Conservation (phyloP, 176 grass and related monocot genomes). For the Musa schizocarpa region DNA sequence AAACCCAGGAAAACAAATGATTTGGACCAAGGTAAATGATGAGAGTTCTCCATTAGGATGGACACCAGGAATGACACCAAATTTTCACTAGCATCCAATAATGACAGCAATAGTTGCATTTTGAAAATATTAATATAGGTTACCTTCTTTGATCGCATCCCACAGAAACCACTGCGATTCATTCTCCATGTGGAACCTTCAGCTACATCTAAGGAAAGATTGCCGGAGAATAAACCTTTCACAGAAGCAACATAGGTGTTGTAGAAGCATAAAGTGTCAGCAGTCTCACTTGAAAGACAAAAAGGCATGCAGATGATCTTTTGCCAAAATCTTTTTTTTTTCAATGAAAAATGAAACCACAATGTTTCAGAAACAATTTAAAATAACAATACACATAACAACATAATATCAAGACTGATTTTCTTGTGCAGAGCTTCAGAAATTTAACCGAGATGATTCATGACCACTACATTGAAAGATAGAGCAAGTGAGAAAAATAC, state of each 20-base stretch:
- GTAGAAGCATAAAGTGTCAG: neutral
- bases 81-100: too few relatives aligned
- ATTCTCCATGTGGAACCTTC: constrained; percentile 74
- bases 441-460: neutral
- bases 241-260: constrained; percentile 14
- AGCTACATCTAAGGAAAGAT: constrained; percentile 71
- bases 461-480: too few relatives aligned
- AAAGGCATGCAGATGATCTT: neutral
- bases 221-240: constrained; percentile 75
- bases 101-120: neutral
- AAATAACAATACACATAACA: too few relatives aligned
- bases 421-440: neutral
- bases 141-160: constrained; percentile 97
- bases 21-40: neutral
- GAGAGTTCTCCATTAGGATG: neutral
- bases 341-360: too few relatives aligned
- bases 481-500: neutral
- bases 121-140: neutral
- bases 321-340: too few relatives aligned
- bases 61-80: too few relatives aligned
- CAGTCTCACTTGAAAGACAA: neutral
- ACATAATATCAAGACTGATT: neutral
- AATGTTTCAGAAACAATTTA: too few relatives aligned
- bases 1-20: too few relatives aligned
- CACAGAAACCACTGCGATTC: constrained; percentile 83